These are phyloP conservation scores for Oemleria cerasiformis DNA, from an alignment of 306 rosid genomes.

Conservation along the genomic window DNA sequence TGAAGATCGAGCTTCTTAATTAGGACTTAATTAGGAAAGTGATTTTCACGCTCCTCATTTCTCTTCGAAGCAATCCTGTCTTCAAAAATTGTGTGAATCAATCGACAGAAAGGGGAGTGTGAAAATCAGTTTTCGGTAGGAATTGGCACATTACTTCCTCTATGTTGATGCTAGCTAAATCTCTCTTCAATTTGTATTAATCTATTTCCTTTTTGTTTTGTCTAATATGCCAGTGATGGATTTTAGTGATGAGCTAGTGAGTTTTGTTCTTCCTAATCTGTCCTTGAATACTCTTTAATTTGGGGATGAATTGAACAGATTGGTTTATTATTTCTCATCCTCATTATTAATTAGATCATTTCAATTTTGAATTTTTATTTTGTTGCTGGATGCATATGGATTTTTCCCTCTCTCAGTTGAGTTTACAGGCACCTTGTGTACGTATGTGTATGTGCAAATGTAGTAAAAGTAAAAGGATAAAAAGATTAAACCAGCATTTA, in stretches of 20 bases:
- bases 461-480: background rate
- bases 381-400: no score
- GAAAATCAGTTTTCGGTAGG: no score
- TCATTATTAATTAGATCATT: no score
- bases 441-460: background rate
- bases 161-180: background rate
- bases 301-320: background rate
- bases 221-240: background rate
- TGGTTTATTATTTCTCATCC: no score
- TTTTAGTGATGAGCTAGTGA: background rate
- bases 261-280: conserved; percentile 6
- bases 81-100: no score
- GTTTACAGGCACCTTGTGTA: background rate
- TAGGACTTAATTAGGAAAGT: no score
- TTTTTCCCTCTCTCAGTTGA: background rate
- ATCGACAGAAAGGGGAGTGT: no score
- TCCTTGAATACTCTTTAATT: background rate
- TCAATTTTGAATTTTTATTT: no score
- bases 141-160: background rate
- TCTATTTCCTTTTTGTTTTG: background rate
- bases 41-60: no score
- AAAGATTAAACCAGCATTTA: background rate
- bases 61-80: no score
- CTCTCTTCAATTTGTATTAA: background rate
- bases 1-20: background rate